Evolutionary conservation across 805 yeast species (phyloP), one percentile per base, ranked within the genome.

Genomic region (Yarrowia sp.): DNA sequence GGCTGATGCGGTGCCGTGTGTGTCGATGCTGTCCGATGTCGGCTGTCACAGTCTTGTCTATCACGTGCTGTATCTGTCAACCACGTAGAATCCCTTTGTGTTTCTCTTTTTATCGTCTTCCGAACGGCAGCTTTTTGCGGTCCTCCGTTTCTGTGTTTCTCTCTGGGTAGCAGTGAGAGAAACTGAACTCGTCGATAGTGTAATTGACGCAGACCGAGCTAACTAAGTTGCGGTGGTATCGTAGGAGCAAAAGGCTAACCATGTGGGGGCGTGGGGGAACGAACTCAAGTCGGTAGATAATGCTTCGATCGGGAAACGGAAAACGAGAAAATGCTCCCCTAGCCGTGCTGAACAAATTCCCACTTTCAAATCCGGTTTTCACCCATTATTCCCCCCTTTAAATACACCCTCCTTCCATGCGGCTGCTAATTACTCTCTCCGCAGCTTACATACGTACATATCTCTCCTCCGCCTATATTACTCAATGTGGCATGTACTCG

Each of bases 201-300:
- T 33, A 51, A 51, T 51, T 51, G n/a, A 51, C 58, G 58, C 58
- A 51, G 30, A 26, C 30, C 4, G 30, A 8, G 6, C 41, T 33
- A 51, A 51, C 58, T 51, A 51, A 51, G 58, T 51, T 51, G 58
- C 58, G 58, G 58, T 51, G 58, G 40, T 22, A 32, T n/a, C n/a
- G n/a, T n/a, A n/a, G 56, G 24, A n/a, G 8, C 35, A 32, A 49
- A 49, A n/a, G 19, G 38, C 33, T 17, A 49, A 26, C 24, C 30
- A 49, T 49, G 56, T 49, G 56, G 56, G 56, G 56, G 7, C 3
- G 22, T 7, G n/a, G 5, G 12, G 12, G 8, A 3, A 6, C 10
- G 14, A n/a, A 4, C 12, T 4, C 11, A 10, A 3, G 3, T 7
- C 12, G 33, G 14, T 10, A 14, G 11, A 7, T 32, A 32, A 32